Base-by-base conservation (phyloP, 768 basidiomycete species). In the Chalciporus piperatus region DNA sequence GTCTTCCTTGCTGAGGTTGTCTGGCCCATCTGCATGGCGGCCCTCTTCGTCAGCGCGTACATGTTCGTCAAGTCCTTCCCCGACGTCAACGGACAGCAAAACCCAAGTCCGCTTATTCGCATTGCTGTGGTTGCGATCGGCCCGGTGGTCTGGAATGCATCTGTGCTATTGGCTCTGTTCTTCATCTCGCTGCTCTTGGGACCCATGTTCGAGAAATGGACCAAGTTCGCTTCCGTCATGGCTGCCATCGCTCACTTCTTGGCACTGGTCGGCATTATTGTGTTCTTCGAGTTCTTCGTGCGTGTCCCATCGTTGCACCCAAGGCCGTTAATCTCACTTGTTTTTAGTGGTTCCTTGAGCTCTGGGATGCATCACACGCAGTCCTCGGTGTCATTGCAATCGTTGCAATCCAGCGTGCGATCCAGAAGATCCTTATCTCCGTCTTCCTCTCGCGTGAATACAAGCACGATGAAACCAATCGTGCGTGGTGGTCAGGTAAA, bases 401-500 rank as follows among this genome's bases (percentile, higher is more conserved):
- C 52, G 82, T 97, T 55, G 83, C 89, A 22, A 84, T 99, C 45
- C 95, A 98, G 70, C 82, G 97, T 42, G 86, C 90, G 33, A 81
- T 98, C 60, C 89, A 92, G 74, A 98, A 98, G 76, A 83, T 96
- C 55, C 77, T 97, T 48, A 98, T 98, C 56, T 81, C 94, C 6
- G 87, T 93, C 41, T 92, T 95, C 80, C 79, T 98, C 41, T 92
- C 93, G 22, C 87, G 97, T 64, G 97, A 99, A 72, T 96, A 88
- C 78, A 98, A 98, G 74, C 92, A 97, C 66, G 97, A 99, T 65
- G 94, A 98, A 75, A 95, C 92, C 23, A 98, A 98, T 74, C 81
- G 91, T 54, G 95, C 95, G 2, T 98, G 96, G 96, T 99, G 97
- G 97, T 94, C 95, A 16, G 95, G 94, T 55, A 87, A 89, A 75